Percentiles rank a stretch among this genome's conserved stretches.
Conservation (phyloP, 108 stramenopile genomes). For the Aurantiochytrium sp. region DNA sequence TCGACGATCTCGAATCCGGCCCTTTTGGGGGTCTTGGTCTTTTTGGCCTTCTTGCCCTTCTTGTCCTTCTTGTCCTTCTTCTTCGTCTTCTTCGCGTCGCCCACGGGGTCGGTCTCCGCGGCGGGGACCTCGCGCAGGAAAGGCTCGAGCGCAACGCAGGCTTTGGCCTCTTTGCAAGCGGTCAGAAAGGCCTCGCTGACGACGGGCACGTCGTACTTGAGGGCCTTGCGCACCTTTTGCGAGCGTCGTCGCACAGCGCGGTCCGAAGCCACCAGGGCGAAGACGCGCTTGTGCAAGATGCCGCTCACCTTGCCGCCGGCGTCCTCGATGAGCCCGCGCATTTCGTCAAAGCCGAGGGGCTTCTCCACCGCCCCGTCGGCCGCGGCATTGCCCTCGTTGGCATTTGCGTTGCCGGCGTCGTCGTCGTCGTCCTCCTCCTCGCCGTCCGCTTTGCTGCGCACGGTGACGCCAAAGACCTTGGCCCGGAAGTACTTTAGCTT, state of each 20-base stretch:
- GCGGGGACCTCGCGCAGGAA: neutral
- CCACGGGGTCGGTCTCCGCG: neutral
- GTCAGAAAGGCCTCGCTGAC: neutral
- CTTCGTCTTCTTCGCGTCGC: neutral
- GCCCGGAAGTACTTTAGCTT: neutral
- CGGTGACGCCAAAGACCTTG: constrained; percentile 11
- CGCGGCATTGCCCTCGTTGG: neutral
- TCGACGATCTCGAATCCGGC: neutral
- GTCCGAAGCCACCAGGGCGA: neutral
- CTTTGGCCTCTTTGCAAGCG: neutral
- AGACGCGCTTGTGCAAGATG: neutral
- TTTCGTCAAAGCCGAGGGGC: neutral
- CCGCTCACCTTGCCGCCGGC: constrained; percentile 17
- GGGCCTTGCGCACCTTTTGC: neutral
- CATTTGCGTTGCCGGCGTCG: neutral
- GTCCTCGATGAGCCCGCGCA: neutral
- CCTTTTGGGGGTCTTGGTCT: neutral
- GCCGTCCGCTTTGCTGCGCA: neutral
- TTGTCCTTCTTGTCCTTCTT: neutral
- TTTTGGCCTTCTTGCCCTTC: neutral
- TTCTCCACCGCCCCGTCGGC: no score
- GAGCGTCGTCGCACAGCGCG: neutral
- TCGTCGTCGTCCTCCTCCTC: neutral
- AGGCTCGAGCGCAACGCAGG: neutral
- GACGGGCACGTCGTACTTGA: neutral